A percentile compares a stretch with the other conserved stretches of the same genome.
Conservation (phyloP, 768 basidiomycete species). For the Grammothele lineata region DNA sequence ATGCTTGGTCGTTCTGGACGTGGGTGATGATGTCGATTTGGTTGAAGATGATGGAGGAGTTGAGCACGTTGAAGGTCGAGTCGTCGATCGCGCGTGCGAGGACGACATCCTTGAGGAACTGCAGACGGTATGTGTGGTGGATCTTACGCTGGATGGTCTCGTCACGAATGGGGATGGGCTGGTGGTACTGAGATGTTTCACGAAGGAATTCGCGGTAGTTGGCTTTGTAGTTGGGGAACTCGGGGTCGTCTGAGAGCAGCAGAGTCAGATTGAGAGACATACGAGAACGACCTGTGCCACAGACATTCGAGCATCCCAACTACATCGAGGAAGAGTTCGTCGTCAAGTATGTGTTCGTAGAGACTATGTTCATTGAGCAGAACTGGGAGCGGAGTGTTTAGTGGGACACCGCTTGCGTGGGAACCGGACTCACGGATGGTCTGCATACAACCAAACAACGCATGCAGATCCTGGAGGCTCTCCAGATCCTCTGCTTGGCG, state of each 20-base stretch:
- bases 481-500: slow-evolving; percentile 91
- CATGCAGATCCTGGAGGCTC: slow-evolving; percentile 84
- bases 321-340: slow-evolving; percentile 88
- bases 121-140: slow-evolving; percentile 94
- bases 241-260: slow-evolving; percentile 77
- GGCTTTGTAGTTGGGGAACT: slow-evolving; percentile 94
- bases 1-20: slow-evolving; percentile 71
- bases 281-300: slow-evolving; percentile 24
- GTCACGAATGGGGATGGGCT: slow-evolving; percentile 84
- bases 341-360: slow-evolving; percentile 92
- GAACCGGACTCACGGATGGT: slow-evolving; percentile 68
- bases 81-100: slow-evolving; percentile 94
- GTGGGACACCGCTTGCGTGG: background rate
- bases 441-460: slow-evolving; percentile 89
- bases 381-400: slow-evolving; percentile 43
- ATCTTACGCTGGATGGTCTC: slow-evolving; percentile 76
- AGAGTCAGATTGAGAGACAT: slow-evolving; percentile 10
- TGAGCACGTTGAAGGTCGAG: slow-evolving; percentile 94
- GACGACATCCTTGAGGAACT: slow-evolving; percentile 97
- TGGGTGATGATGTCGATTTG: slow-evolving; percentile 97
- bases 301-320: slow-evolving; percentile 96
- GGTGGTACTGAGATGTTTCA: slow-evolving; percentile 78
- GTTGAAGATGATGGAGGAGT: slow-evolving; percentile 97
- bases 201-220: slow-evolving; percentile 93
- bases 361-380: slow-evolving; percentile 92